Evolutionary conservation across 257 asterid species (phyloP), one percentile per base, ranked within the genome.

Genomic region (Solanum gracilifrons): DNA sequence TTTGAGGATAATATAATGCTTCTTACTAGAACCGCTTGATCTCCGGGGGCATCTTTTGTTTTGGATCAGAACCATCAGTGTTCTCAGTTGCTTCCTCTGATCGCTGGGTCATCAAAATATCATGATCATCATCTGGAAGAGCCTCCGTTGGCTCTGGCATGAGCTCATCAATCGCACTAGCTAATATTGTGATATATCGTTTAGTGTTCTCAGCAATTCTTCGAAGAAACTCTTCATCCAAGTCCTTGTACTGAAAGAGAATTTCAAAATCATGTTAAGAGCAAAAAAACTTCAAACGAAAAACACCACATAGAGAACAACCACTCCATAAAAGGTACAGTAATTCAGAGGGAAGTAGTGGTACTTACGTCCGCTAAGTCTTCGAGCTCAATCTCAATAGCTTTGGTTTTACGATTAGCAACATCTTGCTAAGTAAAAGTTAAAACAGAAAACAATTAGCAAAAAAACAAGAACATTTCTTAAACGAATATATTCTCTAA

Each of bases 91-190:
- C 91, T 76, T 96, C 98, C 76, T 92, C 95, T 4, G 90, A 89
- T 89, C 99, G 94, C 88, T 97, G 99, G 5, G 97, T 93, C 99
- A 95, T 95, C 87, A 95, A 89, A 85, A 96, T 92, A 87, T 96
- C 98, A 85, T 91, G 92, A 55, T 97, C 99, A 33, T 97, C 99
- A 1, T 97, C 99, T n/a, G 92, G 93, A 84, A 93, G 92, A 71
- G 91, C 95, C 92, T 97, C 99, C 1, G 98, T 96, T 15, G 99
- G 95, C 87, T 94, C 98, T 1, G 99, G 99, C 95, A 96, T 89
- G n/a, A 97, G 92, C 89, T 94, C 98, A 83, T 97, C 99, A 82
- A 96, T 93, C 13, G 99, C 98, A 90, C 90, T 92, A 2, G 99
- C 91, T 91, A 96, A 94, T 83, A 97, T 88, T 51, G 94, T 96